phyloP scores from a whole-genome alignment of 75 land plant species.

The Isoetes taiwanensis region DNA sequence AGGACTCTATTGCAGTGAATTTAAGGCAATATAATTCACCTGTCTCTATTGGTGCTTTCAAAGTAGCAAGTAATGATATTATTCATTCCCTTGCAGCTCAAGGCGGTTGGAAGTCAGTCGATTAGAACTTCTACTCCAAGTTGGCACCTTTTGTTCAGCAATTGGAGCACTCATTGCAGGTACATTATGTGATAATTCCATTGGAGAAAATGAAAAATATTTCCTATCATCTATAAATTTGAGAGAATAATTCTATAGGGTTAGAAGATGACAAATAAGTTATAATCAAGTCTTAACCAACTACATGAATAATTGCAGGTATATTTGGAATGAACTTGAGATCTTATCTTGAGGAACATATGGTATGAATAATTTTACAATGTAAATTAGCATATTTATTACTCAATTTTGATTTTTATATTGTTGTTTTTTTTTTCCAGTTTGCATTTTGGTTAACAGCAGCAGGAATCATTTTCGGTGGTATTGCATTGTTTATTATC shows the following conservation, averaged over 20 bases:
- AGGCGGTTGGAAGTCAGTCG: conserved; percentile 91
- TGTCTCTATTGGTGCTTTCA: not conserved
- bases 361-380: conserved; percentile 28
- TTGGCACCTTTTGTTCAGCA: conserved; percentile 95
- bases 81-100: conserved; percentile 41
- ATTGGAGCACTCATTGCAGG: conserved; percentile 97
- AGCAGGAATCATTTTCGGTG: conserved; percentile 76
- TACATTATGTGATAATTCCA: conserved; percentile 8
- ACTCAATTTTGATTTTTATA: not conserved
- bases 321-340: conserved; percentile 97
- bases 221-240: not conserved
- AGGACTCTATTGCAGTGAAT: conserved; percentile 96
- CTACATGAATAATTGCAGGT: conserved; percentile 29
- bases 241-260: not conserved
- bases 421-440: conserved; percentile 30
- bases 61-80: not conserved
- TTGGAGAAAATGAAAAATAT: not conserved
- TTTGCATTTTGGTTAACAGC: conserved; percentile 91
- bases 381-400: not conserved
- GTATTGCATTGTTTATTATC: conserved; percentile 49
- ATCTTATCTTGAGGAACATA: conserved; percentile 91
- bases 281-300: no score
- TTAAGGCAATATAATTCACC: conserved; percentile 37
- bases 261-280: no score
- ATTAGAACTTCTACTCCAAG: conserved; percentile 91